phyloP scores from a whole-genome alignment of 768 basidiomycete species.

The Pilatotrama ljubarskyi region DNA sequence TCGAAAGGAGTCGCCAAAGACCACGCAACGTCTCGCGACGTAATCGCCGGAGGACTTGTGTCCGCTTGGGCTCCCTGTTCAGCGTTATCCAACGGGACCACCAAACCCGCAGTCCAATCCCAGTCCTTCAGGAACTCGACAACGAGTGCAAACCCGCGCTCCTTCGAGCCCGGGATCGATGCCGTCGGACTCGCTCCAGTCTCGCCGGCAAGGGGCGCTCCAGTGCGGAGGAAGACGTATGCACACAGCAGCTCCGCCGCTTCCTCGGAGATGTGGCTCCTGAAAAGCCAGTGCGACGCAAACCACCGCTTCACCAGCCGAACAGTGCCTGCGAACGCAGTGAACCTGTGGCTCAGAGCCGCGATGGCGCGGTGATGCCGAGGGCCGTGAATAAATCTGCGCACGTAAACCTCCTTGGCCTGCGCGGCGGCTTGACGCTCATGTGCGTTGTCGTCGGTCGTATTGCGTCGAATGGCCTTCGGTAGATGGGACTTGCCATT shows the following conservation, averaged over 20 bases:
- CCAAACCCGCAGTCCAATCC: slow-evolving; percentile 76
- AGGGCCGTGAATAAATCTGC: slow-evolving; percentile 79
- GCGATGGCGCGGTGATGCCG: slow-evolving; percentile 84
- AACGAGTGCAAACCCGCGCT: slow-evolving; percentile 75
- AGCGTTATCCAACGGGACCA: slow-evolving; percentile 69
- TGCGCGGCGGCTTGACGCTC: slow-evolving; percentile 57
- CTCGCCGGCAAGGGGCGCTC: slow-evolving; percentile 30
- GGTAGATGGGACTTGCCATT: slow-evolving; percentile 41
- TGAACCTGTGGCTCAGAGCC: slow-evolving; percentile 73
- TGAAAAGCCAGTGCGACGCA: slow-evolving; percentile 84
- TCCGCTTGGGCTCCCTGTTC: slow-evolving; percentile 30
- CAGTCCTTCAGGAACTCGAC: slow-evolving; percentile 76
- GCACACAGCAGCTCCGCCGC: slow-evolving; percentile 86
- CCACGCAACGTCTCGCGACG: slow-evolving; percentile 47
- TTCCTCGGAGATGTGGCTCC: slow-evolving; percentile 71
- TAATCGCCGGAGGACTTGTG: background rate
- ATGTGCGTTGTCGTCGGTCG: slow-evolving; percentile 32
- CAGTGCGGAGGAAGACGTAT: slow-evolving; percentile 66
- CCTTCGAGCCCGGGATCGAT: slow-evolving; percentile 69
- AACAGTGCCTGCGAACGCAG: slow-evolving; percentile 82
- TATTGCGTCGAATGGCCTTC: slow-evolving; percentile 22
- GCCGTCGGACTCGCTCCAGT: slow-evolving; percentile 38
- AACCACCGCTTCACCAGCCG: slow-evolving; percentile 93
- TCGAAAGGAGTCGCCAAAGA: slow-evolving; percentile 79
- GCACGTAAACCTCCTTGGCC: slow-evolving; percentile 59